phyloP scores from a whole-genome alignment of 345 rosid species.

The Populus deltoides region DNA sequence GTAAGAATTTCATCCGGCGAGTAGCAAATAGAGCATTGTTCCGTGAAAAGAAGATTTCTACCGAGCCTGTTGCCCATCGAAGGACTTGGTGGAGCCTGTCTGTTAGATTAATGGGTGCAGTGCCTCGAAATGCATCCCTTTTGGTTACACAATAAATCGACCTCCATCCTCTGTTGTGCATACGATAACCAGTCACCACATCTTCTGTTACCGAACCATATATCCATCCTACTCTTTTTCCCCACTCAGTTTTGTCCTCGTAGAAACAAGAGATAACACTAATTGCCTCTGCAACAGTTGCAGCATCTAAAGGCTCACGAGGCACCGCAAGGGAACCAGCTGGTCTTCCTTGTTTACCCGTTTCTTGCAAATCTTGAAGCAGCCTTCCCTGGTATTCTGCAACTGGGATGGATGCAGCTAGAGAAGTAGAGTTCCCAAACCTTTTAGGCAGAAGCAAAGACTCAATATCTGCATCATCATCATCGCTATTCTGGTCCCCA shows the following conservation, averaged over 20 bases:
- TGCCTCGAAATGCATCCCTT: conserved; percentile 71
- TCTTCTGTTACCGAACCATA: conserved; percentile 84
- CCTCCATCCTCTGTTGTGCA: conserved; percentile 91
- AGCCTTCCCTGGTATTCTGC: conserved; percentile 80
- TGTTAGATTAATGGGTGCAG: conserved; percentile 71
- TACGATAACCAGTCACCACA: conserved; percentile 73
- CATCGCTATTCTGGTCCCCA: conserved; percentile 30
- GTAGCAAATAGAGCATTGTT: conserved; percentile 69
- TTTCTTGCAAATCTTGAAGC: conserved; percentile 63
- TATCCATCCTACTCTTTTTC: conserved; percentile 79
- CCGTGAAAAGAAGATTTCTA: conserved; percentile 73
- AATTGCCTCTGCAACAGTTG: conserved; percentile 78
- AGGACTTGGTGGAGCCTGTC: conserved; percentile 82
- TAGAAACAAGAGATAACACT: conserved; percentile 75
- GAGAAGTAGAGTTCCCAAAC: conserved; percentile 61
- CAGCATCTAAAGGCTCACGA: conserved; percentile 77
- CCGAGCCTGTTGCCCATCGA: conserved; percentile 87
- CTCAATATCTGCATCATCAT: conserved; percentile 70
- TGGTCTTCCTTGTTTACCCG: conserved; percentile 58
- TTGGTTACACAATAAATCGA: conserved; percentile 72
- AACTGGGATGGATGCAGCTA: conserved; percentile 64
- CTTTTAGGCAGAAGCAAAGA: conserved; percentile 63
- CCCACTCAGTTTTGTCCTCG: conserved; percentile 83
- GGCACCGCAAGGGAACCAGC: conserved; percentile 78
- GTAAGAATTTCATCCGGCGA: conserved; percentile 60